Evolutionary conservation across 805 yeast species (phyloP), one percentile per base, ranked within the genome.

Genomic region (Candida nonsorbophila): DNA sequence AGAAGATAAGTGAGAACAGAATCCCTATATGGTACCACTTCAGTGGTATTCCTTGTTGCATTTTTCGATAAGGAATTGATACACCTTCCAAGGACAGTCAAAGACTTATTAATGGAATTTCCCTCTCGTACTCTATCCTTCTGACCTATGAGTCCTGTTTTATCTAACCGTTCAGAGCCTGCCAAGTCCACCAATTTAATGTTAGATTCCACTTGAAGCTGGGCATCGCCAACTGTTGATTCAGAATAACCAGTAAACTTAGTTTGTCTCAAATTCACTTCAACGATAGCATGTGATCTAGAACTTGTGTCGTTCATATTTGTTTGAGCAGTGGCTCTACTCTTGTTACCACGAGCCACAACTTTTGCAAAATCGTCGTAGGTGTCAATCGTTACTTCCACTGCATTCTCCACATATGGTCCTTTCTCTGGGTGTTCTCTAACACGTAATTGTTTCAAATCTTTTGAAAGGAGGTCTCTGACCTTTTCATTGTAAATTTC

Each of bases 401-500:
- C 54, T 18, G 83, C 56, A 19, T 74, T 74, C 37, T 84, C 92
- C 14, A 85, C 84, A 43, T 75, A 81, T 1, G 92, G 85, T 0
- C 87, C 83, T 2, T 69, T 69, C 2, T 63, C 53, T 0, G 82
- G 83, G 21, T 71, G 69, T 42, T 84, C 94, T 30, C 94, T 62
- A 3, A 84, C 72, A 34, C 67, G 60, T 37, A 78, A 62, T 39
- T 52, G 50, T 21, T 37, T 41, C 4, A 26, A 11, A 11, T 20
- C 17, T 11, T 25, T 53, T 14, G 29, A 31, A 11, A 84, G 54
- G 30, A 84, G 55, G 50, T 84, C 94, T 21, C 73, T 62, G 1
- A 82, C 85, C 37, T 74, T 77, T 51, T 84, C 94, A 46, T 84
- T 84, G 46, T 84, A 84, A 20, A 84, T 76, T 47, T 84, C 94